Percentiles rank a stretch among this genome's conserved stretches.
Conservation (phyloP, 345 rosid species). For the Eutrema japonicum region DNA sequence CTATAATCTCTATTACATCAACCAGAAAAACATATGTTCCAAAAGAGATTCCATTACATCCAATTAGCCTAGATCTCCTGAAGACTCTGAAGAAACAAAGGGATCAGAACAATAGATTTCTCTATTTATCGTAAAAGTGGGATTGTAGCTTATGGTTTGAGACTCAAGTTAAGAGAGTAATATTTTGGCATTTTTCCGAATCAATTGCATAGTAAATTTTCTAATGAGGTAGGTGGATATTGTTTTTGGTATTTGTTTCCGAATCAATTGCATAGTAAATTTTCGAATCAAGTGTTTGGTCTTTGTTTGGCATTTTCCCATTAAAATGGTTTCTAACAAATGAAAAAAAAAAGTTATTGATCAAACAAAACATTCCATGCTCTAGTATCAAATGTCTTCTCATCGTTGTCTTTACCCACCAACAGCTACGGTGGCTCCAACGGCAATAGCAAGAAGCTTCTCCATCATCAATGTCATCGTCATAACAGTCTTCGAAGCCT, state of each 20-base stretch:
- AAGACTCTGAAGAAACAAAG: too few relatives aligned
- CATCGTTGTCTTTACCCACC: constrained; percentile 18
- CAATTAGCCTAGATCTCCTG: too few relatives aligned
- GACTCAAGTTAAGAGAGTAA: background rate
- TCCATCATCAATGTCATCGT: constrained; percentile 23
- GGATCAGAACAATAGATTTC: too few relatives aligned
- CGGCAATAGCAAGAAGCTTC: constrained; percentile 10
- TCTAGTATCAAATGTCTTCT: background rate
- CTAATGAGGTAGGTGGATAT: background rate
- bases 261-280: too few relatives aligned
- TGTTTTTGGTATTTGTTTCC: too few relatives aligned
- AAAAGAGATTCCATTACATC: too few relatives aligned
- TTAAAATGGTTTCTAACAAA: too few relatives aligned
- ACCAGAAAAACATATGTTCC: too few relatives aligned
- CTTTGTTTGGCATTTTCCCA: background rate
- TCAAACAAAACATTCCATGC: background rate
- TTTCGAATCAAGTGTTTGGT: background rate
- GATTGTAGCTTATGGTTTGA: background rate
- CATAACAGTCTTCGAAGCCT: constrained; percentile 9
- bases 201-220: too few relatives aligned
- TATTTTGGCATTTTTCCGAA: too few relatives aligned
- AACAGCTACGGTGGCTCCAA: constrained; percentile 30
- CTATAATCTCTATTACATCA: too few relatives aligned
- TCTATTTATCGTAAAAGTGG: too few relatives aligned
- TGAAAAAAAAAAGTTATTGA: background rate